These are phyloP conservation scores for Gillenia trifoliata DNA, from an alignment of 306 rosid genomes.

Conservation along the genomic window DNA sequence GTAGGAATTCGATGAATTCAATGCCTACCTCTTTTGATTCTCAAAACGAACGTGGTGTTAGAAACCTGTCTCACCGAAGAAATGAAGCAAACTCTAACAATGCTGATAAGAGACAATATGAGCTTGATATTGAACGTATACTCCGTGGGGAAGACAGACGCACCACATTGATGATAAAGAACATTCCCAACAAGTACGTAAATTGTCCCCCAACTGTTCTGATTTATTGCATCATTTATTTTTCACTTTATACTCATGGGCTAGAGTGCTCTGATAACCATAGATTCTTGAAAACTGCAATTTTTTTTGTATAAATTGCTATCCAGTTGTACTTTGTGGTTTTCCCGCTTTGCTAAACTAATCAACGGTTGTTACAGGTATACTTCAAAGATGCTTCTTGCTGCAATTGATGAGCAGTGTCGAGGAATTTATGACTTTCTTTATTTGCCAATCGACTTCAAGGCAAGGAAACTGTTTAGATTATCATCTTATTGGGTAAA, in stretches of 20 bases:
- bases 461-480: slow-evolving; percentile 44
- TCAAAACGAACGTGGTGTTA: slow-evolving; percentile 59
- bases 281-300: not conserved
- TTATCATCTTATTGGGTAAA: slow-evolving; percentile 11
- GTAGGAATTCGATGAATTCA: slow-evolving; percentile 54
- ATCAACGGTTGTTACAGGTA: slow-evolving; percentile 39
- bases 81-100: slow-evolving; percentile 54
- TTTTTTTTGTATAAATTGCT: not conserved
- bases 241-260: not conserved
- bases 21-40: slow-evolving; percentile 63
- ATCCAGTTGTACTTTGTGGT: not conserved
- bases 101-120: slow-evolving; percentile 70
- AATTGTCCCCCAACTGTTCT: slow-evolving; percentile 14
- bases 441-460: slow-evolving; percentile 86
- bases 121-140: slow-evolving; percentile 70
- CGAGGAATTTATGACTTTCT: slow-evolving; percentile 84
- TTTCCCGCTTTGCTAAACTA: not conserved
- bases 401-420: slow-evolving; percentile 80
- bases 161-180: slow-evolving; percentile 82
- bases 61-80: slow-evolving; percentile 68
- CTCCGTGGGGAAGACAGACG: slow-evolving; percentile 62
- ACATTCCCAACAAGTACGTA: slow-evolving; percentile 81
- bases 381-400: slow-evolving; percentile 87
- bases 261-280: not conserved
- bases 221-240: slow-evolving; percentile 1